phyloP scores from a whole-genome alignment of 192 early-diverging fungal genomes.

The Dissophora globulifera region DNA sequence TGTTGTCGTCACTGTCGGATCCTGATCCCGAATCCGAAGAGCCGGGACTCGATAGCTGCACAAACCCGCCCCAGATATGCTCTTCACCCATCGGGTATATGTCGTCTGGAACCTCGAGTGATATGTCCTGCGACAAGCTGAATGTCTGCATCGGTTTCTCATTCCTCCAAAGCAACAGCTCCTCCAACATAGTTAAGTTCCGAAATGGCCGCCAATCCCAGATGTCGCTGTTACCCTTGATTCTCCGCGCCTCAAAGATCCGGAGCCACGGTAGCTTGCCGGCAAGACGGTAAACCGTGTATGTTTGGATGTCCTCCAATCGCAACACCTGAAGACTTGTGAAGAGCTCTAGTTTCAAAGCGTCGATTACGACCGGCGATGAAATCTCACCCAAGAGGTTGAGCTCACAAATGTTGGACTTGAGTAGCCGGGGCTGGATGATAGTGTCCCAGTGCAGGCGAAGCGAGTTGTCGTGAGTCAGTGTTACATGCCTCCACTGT shows the following conservation, averaged over 20 bases:
- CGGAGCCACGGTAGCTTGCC: slow-evolving; percentile 26
- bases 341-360: slow-evolving; percentile 23
- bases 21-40: neutral
- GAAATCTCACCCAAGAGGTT: slow-evolving; percentile 27
- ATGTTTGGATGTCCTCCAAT: slow-evolving; percentile 30
- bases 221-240: slow-evolving; percentile 27
- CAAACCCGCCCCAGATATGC: slow-evolving; percentile 20
- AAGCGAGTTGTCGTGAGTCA: slow-evolving; percentile 12
- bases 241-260: slow-evolving; percentile 33
- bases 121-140: slow-evolving; percentile 13
- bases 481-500: slow-evolving; percentile 32
- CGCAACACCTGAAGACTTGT: slow-evolving; percentile 10
- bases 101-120: slow-evolving; percentile 19
- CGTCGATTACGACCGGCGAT: slow-evolving; percentile 22
- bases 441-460: slow-evolving; percentile 24
- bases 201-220: slow-evolving; percentile 43
- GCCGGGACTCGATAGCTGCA: slow-evolving; percentile 15
- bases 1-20: slow-evolving; percentile 10
- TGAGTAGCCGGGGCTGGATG: slow-evolving; percentile 15
- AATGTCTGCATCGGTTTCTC: slow-evolving; percentile 28
- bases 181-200: slow-evolving; percentile 10
- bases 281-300: slow-evolving; percentile 31
- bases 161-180: slow-evolving; percentile 36
- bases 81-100: slow-evolving; percentile 27
- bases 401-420: slow-evolving; percentile 17